A percentile compares a stretch with the other conserved stretches of the same genome.
Evolutionary conservation across 257 asterid genomes (phyloP).

Genomic region (Buddleja alternifolia): DNA sequence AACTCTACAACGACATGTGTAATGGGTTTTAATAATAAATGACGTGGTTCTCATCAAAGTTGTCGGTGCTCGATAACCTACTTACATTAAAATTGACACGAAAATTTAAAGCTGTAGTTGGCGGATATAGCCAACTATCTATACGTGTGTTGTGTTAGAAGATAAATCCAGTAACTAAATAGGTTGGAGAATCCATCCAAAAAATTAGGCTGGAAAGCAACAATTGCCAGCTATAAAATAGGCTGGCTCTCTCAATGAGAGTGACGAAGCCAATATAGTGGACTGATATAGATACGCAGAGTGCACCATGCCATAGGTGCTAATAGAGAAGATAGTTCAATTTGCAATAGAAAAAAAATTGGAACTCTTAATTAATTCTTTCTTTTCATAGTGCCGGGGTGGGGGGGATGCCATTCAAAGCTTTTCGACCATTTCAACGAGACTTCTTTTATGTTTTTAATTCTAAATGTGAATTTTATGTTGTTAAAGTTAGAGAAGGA

Average conservation of each 20-base stretch:
- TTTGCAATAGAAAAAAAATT: not conserved
- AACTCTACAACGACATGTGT: slow-evolving; percentile 53
- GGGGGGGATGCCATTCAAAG: not conserved
- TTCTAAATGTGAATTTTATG: slow-evolving; percentile 11
- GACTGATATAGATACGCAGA: slow-evolving; percentile 20
- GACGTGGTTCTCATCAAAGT: slow-evolving; percentile 39
- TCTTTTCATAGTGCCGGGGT: slow-evolving; percentile 3
- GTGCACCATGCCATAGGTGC: slow-evolving; percentile 5
- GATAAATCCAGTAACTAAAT: slow-evolving; percentile 26
- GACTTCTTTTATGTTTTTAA: not conserved
- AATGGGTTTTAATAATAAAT: slow-evolving; percentile 40
- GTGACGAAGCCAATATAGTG: slow-evolving; percentile 20
- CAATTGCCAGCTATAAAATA: slow-evolving; percentile 58
- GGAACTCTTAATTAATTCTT: slow-evolving; percentile 13
- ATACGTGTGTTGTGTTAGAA: slow-evolving; percentile 37
- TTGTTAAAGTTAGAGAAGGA: not conserved
- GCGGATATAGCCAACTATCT: slow-evolving; percentile 32
- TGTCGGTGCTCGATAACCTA: slow-evolving; percentile 46
- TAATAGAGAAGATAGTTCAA: slow-evolving; percentile 15
- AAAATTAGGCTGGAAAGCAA: slow-evolving; percentile 40
- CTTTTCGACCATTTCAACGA: not conserved
- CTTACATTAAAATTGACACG: slow-evolving; percentile 40
- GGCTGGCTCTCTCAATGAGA: slow-evolving; percentile 49
- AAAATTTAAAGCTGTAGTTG: slow-evolving; percentile 24
- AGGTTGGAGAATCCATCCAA: slow-evolving; percentile 30